These are phyloP conservation scores for Quercus aquifolioides DNA, from an alignment of 306 rosid genomes.

Conservation along the genomic window DNA sequence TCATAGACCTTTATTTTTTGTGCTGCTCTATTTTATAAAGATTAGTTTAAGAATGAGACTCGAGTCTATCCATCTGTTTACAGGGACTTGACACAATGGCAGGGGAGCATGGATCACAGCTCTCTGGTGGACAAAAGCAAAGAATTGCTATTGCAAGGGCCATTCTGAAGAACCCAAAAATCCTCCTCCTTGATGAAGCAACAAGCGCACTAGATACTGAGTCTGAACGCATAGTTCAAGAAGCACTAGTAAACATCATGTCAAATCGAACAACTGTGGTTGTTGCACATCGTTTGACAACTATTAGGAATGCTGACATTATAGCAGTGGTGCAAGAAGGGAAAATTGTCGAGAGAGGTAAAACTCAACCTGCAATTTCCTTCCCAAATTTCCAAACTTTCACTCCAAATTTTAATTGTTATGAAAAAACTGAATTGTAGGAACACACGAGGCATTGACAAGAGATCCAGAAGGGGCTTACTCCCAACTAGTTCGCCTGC, in stretches of 20 bases:
- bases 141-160: slow-evolving; percentile 96
- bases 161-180: slow-evolving; percentile 80
- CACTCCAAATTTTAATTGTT: not conserved
- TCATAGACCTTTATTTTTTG: not conserved
- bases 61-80: not conserved
- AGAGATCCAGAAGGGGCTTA: slow-evolving; percentile 66
- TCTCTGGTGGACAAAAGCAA: slow-evolving; percentile 98
- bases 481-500: slow-evolving; percentile 74
- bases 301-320: slow-evolving; percentile 70
- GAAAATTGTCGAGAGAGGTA: slow-evolving; percentile 75
- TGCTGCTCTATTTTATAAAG: not conserved
- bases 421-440: slow-evolving; percentile 24
- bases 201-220: slow-evolving; percentile 90
- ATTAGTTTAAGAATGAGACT: not conserved
- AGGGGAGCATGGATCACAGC: slow-evolving; percentile 87
- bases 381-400: not conserved
- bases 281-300: slow-evolving; percentile 92
- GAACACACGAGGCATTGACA: slow-evolving; percentile 65
- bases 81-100: slow-evolving; percentile 82
- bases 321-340: slow-evolving; percentile 90
- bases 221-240: slow-evolving; percentile 91
- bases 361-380: not conserved
- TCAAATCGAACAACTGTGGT: slow-evolving; percentile 69
- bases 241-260: slow-evolving; percentile 66
- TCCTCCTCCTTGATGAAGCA: slow-evolving; percentile 93